Conservation (phyloP, 1,139 yeast genomes). For the Meyerozyma carpophila region DNA sequence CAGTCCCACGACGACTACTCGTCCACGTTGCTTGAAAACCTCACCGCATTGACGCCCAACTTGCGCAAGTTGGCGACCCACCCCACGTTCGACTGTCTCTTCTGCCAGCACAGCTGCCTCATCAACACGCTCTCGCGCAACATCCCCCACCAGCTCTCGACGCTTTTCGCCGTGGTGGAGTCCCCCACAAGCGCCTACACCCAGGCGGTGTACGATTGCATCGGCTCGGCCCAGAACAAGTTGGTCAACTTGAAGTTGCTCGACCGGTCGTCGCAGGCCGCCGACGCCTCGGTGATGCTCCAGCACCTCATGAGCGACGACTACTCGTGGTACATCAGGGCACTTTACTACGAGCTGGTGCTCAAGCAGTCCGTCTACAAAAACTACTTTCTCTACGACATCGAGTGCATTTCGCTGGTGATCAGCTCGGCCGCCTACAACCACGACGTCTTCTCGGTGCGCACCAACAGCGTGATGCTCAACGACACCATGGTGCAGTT, state of each 20-base stretch:
- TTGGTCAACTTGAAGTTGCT: slow-evolving; percentile 8
- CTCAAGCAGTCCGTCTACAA: slow-evolving; percentile 6
- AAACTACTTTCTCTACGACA: slow-evolving; percentile 6
- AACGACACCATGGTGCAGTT: slow-evolving; percentile 12
- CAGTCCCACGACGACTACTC: slow-evolving; percentile 7
- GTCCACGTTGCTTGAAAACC: slow-evolving; percentile 9
- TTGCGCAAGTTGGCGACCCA: slow-evolving; percentile 10
- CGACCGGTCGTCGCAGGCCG: slow-evolving; percentile 9
- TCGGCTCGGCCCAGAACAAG: slow-evolving; percentile 8
- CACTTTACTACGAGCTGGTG: slow-evolving; percentile 10
- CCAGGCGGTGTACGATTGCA: slow-evolving; percentile 6
- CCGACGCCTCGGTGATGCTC: slow-evolving; percentile 8
- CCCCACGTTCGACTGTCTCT: slow-evolving; percentile 15
- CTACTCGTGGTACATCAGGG: slow-evolving; percentile 13
- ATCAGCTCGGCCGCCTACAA: background rate
- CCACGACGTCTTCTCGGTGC: background rate
- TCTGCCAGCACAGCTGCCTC: slow-evolving; percentile 13
- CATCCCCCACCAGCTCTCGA: slow-evolving; percentile 8
- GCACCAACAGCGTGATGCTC: background rate
- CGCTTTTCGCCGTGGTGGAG: slow-evolving; percentile 12
- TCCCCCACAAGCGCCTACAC: slow-evolving; percentile 10
- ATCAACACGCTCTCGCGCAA: slow-evolving; percentile 5
- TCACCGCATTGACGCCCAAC: slow-evolving; percentile 10
- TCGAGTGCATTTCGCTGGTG: slow-evolving; percentile 4
- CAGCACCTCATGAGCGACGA: slow-evolving; percentile 9